These are phyloP conservation scores for Apodospora peruviana DNA, from an alignment of 495 filamentous ascomycete genomes.

Conservation along the genomic window DNA sequence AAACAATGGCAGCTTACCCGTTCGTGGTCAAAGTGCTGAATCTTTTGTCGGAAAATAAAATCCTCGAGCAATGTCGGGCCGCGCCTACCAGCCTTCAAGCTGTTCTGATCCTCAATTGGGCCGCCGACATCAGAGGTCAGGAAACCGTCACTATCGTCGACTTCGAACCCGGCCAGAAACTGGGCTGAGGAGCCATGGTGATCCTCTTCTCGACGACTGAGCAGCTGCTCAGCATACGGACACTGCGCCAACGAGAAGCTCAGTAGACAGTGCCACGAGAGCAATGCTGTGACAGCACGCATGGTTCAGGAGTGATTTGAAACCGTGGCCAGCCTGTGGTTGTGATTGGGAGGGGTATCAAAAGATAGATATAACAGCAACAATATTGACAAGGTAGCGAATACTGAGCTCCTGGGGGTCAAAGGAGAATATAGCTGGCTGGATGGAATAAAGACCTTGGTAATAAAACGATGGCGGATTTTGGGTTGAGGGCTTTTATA, in stretches of 20 bases:
- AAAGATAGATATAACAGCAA: not conserved
- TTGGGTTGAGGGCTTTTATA: no score
- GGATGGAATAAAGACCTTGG: no score
- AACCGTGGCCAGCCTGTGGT: not conserved
- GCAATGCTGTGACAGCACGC: constrained; percentile 14
- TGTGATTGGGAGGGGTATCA: not conserved
- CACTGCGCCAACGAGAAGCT: constrained; percentile 27
- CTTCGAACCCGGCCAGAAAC: constrained; percentile 25
- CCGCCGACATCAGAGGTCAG: constrained; percentile 72
- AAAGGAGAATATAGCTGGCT: no score
- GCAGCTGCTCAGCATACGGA: constrained; percentile 32
- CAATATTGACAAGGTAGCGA: not conserved
- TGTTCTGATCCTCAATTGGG: constrained; percentile 64
- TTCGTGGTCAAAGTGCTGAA: constrained; percentile 78
- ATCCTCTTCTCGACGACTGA: constrained; percentile 11
- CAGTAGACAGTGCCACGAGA: constrained; percentile 17
- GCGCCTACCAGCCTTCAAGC: constrained; percentile 65
- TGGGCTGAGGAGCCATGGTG: constrained; percentile 2
- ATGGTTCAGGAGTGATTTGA: no score
- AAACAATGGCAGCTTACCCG: constrained; percentile 42
- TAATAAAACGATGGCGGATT: no score
- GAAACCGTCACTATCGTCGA: constrained; percentile 57
- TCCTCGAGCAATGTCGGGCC: constrained; percentile 74
- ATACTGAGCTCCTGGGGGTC: no score
- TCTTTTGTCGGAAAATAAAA: constrained; percentile 78